A percentile compares a stretch with the other conserved stretches of the same genome.
These are phyloP conservation scores for Colletotrichum nymphaeae DNA, from an alignment of 2,329 filamentous ascomycete genomes.

Conservation along the genomic window DNA sequence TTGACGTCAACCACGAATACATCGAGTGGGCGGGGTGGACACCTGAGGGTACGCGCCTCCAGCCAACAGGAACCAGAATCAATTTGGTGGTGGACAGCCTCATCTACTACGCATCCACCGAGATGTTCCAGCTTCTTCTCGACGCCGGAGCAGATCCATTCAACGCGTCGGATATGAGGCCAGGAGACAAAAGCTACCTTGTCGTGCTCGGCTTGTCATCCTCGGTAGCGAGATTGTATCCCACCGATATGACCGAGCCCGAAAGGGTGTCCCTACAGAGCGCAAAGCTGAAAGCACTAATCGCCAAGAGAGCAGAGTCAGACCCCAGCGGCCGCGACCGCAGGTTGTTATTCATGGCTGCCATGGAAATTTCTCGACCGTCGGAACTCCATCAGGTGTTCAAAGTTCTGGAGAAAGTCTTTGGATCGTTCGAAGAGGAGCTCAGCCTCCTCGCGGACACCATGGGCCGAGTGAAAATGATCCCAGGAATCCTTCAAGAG, in stretches of 20 bases:
- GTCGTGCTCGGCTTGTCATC: neutral
- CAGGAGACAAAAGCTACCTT: neutral
- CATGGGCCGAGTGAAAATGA: neutral
- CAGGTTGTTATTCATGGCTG: neutral
- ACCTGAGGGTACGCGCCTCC: neutral
- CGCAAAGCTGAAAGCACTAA: neutral
- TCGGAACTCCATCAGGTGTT: neutral
- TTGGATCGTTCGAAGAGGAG: neutral
- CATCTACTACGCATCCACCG: neutral
- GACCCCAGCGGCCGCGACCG: too few relatives aligned
- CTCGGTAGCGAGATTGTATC: neutral
- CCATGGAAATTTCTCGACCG: neutral
- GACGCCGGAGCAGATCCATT: neutral
- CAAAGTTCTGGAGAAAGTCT: neutral
- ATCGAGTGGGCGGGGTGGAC: neutral
- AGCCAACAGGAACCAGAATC: neutral
- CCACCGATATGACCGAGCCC: neutral
- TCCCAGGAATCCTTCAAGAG: neutral
- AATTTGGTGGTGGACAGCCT: neutral
- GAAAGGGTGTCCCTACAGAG: neutral
- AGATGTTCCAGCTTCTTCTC: neutral
- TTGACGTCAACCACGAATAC: neutral
- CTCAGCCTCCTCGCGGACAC: neutral
- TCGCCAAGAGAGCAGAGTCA: neutral
- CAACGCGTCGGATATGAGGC: neutral